Evolutionary conservation across 768 basidiomycete genomes (phyloP).

Genomic region (Psilocybe subaeruginosa): DNA sequence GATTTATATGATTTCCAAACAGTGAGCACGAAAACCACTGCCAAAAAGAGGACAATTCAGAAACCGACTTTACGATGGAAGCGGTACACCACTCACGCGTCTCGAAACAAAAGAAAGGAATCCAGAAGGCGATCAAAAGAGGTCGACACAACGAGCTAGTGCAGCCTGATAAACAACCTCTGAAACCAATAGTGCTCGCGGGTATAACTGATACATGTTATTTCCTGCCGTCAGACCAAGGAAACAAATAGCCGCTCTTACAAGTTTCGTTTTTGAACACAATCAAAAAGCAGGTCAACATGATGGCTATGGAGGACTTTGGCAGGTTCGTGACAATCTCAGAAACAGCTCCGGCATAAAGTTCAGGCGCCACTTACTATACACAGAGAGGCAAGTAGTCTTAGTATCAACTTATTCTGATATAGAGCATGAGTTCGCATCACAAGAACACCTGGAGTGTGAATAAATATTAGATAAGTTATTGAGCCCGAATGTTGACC

Average conservation of each 20-base stretch:
- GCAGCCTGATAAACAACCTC: conserved; percentile 26
- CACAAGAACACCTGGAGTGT: conserved; percentile 23
- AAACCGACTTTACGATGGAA: background rate
- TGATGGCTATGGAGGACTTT: conserved; percentile 21
- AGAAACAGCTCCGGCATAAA: background rate
- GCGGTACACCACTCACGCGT: conserved; percentile 15
- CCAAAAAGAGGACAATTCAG: background rate
- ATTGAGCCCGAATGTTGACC: background rate
- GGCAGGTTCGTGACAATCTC: background rate
- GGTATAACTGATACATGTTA: conserved; percentile 16
- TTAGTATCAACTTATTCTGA: conserved; percentile 20
- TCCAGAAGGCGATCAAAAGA: conserved; percentile 25
- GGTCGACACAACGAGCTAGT: conserved; percentile 21
- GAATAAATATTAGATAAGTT: background rate
- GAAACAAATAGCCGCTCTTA: conserved; percentile 1
- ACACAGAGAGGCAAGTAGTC: conserved; percentile 15
- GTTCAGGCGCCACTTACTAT: conserved; percentile 14
- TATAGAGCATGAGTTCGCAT: conserved; percentile 31
- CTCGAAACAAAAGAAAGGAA: conserved; percentile 24
- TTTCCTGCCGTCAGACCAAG: background rate
- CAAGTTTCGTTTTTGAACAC: conserved; percentile 22
- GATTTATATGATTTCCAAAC: conserved; percentile 23
- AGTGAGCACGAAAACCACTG: conserved; percentile 25
- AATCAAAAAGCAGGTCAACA: conserved; percentile 24
- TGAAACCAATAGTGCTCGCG: conserved; percentile 16